phyloP scores from a whole-genome alignment of 345 rosid species.

The Hypericum perforatum region DNA sequence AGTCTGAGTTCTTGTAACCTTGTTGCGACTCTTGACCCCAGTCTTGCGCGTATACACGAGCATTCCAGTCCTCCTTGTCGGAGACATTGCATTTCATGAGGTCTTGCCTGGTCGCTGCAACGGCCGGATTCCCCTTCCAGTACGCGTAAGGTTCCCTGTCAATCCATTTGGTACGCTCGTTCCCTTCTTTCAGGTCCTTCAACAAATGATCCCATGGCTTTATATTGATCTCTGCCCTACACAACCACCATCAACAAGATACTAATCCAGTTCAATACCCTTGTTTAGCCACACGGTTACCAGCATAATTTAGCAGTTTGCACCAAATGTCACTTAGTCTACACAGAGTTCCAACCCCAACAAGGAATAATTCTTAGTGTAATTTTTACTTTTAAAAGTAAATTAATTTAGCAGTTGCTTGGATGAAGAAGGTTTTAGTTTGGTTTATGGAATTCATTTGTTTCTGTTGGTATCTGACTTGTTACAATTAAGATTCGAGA shows the following conservation, averaged over 20 bases:
- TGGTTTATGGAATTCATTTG: no score
- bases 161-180: not conserved
- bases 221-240: not conserved
- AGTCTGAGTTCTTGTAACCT: not conserved
- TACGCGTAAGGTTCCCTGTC: conserved; percentile 1
- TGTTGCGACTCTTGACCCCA: not conserved
- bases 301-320: no score
- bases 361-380: no score
- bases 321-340: no score
- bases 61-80: not conserved
- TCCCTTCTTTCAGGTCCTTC: not conserved
- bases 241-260: not conserved
- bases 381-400: no score
- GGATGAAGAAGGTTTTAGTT: no score
- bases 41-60: not conserved
- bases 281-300: no score
- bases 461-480: no score
- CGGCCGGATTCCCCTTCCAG: not conserved
- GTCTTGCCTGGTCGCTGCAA: not conserved
- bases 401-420: no score
- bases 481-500: no score
- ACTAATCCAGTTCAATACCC: not conserved
- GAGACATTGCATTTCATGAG: not conserved
- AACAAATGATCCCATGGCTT: not conserved
- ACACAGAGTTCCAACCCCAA: no score